Evolutionary conservation across 1,284 basidiomycete species (phyloP), one percentile per base, ranked within the genome.

Genomic region (Meripilus lineatus): DNA sequence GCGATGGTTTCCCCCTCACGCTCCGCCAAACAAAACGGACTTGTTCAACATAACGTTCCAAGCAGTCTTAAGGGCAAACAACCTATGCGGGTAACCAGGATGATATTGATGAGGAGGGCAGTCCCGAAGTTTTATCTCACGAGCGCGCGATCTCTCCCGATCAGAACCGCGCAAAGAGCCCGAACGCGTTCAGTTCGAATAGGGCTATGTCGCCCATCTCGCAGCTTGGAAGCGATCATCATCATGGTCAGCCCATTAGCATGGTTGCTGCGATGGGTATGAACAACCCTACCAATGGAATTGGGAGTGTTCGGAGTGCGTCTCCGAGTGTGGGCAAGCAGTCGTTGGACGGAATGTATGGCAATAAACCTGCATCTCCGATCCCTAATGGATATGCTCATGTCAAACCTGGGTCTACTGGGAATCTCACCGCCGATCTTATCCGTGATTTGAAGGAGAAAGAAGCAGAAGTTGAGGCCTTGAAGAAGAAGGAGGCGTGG

Each of bases 401-500:
- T 49, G 69, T 47, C 59, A 68, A 48, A 57, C 74, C 67, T 50
- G 77, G 79, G 0, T 85, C 84, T 11, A 77, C 81, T 0, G 79
- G 83, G 13, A 85, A 79, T 57, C 70, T 84, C 11, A 74, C 84
- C 1, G 78, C 81, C 5, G 89, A 93, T 59, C 64, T 91, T 46
- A 67, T 89, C 39, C 74, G 80, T 28, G 89, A 92, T 54, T 66
- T 92, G 46, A 91, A 87, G 64, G 73, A 75, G 21, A 90, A 85
- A 58, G 90, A 93, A 53, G 70, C 74, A 23, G 93, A 95, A 58
- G 61, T 93, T 25, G 92, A 94, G 51, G 70, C 71, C 26, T 64
- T 88, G 55, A 84, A 79, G 71, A 84, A 82, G 58, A 80, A 89
- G 51, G 85, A 93, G 66, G 71, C 72, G 21, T 96, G 94, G 83